Evolutionary conservation across 192 early-diverging fungal species (phyloP).

Genomic region (Linnemannia hyalina): DNA sequence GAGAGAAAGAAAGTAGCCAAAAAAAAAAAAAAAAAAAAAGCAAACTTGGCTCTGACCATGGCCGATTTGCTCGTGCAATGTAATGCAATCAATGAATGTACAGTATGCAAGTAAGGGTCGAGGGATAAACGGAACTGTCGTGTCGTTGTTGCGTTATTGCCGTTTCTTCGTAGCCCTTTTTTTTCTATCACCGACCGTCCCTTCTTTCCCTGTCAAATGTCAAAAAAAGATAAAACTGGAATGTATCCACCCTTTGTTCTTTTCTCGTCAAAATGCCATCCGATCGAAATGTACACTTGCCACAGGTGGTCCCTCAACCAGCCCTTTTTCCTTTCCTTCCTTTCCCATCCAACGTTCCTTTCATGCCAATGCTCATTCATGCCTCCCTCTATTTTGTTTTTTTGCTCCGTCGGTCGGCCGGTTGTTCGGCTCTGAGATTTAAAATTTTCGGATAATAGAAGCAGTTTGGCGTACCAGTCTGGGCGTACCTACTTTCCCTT

Average conservation of each 20-base stretch:
- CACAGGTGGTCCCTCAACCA: not conserved
- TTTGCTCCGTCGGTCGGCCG: not conserved
- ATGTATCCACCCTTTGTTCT: not conserved
- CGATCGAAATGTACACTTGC: not conserved
- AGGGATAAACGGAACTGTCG: not conserved
- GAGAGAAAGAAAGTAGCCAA: not conserved
- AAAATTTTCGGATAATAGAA: not conserved
- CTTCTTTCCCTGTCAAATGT: not conserved
- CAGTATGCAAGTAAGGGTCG: not conserved
- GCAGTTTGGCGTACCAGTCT: not conserved
- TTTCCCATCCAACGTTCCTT: not conserved
- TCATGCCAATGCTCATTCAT: not conserved
- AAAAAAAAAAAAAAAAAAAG: not conserved
- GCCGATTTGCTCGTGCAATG: constrained; percentile 2
- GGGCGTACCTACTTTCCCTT: not conserved
- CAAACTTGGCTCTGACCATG: not conserved
- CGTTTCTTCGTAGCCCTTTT: not conserved
- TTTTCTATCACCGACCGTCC: not conserved
- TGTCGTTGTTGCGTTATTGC: not conserved
- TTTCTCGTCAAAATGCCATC: not conserved
- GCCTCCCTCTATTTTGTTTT: not conserved
- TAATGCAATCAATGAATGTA: not conserved
- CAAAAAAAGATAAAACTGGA: not conserved
- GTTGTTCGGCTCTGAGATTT: constrained; percentile 1
- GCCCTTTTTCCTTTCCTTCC: not conserved